These are phyloP conservation scores for Verticillium longisporum DNA, from an alignment of 2,329 filamentous ascomycete species.

Conservation along the genomic window DNA sequence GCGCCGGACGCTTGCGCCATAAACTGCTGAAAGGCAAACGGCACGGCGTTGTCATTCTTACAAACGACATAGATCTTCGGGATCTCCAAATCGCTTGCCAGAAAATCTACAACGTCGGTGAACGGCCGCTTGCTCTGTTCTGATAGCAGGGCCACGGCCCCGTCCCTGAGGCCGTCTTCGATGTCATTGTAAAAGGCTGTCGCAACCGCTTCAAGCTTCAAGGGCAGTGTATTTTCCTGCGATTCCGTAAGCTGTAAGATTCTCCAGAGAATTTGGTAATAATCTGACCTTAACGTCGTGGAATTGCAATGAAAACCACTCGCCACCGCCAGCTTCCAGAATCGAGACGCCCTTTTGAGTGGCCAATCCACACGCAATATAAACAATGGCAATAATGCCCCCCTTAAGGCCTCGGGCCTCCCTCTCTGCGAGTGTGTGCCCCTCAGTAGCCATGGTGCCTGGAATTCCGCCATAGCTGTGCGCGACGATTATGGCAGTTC, in stretches of 20 bases:
- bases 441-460: not conserved
- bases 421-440: not conserved
- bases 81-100: not conserved
- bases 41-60: not conserved
- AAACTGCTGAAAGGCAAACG: not conserved
- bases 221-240: not conserved
- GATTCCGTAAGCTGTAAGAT: not conserved
- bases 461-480: not conserved
- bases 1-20: not conserved
- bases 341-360: not conserved
- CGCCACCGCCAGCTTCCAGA: not conserved
- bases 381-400: not conserved
- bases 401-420: not conserved
- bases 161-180: not conserved
- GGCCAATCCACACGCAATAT: not conserved
- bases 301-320: not conserved
- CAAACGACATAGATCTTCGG: not conserved
- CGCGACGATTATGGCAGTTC: not conserved
- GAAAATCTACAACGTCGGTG: not conserved
- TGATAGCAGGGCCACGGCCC: not conserved
- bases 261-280: not conserved
- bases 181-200: not conserved
- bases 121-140: not conserved
- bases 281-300: not conserved
- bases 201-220: not conserved